Percentiles rank a stretch among this genome's conserved stretches.
These are phyloP conservation scores for Saururus chinensis DNA, from an alignment of 164 flowering plant species.

Conservation along the genomic window DNA sequence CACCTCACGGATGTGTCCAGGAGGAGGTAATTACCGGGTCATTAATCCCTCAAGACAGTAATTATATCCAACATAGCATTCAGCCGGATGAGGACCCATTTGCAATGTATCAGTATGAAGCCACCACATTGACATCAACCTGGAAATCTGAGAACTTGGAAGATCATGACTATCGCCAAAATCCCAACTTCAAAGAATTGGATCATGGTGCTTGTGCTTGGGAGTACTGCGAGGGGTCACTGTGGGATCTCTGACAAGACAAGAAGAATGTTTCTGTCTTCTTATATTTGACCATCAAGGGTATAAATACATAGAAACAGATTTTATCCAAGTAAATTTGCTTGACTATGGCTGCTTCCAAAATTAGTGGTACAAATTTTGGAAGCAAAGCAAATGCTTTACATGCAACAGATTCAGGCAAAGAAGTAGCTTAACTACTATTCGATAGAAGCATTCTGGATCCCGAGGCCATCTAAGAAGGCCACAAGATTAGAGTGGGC, in stretches of 20 bases:
- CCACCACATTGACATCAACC: background rate
- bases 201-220: background rate
- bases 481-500: slow-evolving; percentile 16
- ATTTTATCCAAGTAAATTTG: too few relatives aligned
- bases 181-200: background rate
- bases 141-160: background rate
- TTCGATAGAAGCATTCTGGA: too few relatives aligned
- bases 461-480: slow-evolving; percentile 13
- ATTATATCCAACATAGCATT: too few relatives aligned
- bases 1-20: background rate
- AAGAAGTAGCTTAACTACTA: too few relatives aligned
- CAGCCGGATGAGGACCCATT: background rate
- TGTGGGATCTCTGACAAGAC: slow-evolving; percentile 1
- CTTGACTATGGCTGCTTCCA: too few relatives aligned
- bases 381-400: too few relatives aligned
- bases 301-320: too few relatives aligned
- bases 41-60: too few relatives aligned
- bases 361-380: too few relatives aligned
- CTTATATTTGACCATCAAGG: too few relatives aligned
- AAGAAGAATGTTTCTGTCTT: too few relatives aligned
- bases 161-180: background rate
- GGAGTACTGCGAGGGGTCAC: slow-evolving; percentile 1
- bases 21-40: background rate
- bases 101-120: background rate
- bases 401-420: too few relatives aligned